Evolutionary conservation across 2,329 filamentous ascomycete genomes (phyloP).

Genomic region (Aspergillus carbonarius): DNA sequence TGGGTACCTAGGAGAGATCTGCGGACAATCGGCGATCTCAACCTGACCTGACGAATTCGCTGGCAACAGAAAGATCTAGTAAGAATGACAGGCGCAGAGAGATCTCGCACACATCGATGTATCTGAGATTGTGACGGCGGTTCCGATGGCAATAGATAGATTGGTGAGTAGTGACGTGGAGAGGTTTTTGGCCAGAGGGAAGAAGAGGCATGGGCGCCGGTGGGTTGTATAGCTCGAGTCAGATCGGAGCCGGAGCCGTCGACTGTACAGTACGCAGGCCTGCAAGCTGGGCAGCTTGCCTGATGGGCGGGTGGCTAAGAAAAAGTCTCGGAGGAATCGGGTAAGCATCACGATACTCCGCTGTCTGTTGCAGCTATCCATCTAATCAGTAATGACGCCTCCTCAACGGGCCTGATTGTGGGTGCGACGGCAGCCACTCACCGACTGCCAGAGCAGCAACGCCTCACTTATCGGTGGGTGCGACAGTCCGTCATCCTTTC

Average conservation of each 20-base stretch:
- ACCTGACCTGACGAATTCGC: background rate
- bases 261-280: background rate
- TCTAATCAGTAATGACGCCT: background rate
- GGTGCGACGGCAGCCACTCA: constrained; percentile 13
- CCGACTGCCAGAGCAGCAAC: constrained; percentile 19
- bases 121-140: background rate
- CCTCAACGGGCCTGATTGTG: constrained; percentile 1
- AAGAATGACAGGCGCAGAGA: background rate
- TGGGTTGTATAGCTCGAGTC: background rate
- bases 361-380: background rate
- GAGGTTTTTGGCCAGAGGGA: background rate
- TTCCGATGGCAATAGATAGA: background rate
- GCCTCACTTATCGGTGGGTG: constrained; percentile 20
- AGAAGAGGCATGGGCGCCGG: background rate
- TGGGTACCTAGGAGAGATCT: background rate
- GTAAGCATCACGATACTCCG: background rate
- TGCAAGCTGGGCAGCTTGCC: background rate
- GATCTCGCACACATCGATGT: background rate
- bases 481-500: constrained; percentile 5
- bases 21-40: background rate
- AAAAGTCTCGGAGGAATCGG: background rate
- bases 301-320: background rate
- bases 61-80: background rate
- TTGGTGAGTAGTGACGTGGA: background rate
- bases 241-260: background rate